Conservation (phyloP, 257 asterid species). For the Penstemon newberryi region DNA sequence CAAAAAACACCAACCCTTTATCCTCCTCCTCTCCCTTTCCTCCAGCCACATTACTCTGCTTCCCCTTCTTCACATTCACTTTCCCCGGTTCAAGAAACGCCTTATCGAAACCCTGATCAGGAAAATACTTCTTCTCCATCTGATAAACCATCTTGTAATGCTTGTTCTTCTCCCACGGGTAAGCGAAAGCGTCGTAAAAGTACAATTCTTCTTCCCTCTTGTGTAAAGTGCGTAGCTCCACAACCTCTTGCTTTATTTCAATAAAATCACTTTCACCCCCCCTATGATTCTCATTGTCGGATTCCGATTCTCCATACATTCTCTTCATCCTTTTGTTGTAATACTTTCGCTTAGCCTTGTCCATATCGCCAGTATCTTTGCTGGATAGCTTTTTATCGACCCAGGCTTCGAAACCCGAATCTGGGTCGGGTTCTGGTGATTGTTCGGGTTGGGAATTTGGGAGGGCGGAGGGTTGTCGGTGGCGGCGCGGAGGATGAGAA, state of each 20-base stretch:
- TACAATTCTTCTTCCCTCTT: slow-evolving; percentile 85
- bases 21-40: slow-evolving; percentile 31
- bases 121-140: slow-evolving; percentile 91
- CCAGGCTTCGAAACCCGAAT: slow-evolving; percentile 70
- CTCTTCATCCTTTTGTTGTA: slow-evolving; percentile 76
- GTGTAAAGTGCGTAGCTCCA: slow-evolving; percentile 74
- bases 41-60: slow-evolving; percentile 15
- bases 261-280: slow-evolving; percentile 48
- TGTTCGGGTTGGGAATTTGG: slow-evolving; percentile 35
- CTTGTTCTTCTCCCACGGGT: slow-evolving; percentile 97
- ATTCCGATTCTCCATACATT: slow-evolving; percentile 73
- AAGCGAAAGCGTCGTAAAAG: slow-evolving; percentile 80
- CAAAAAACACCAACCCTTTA: slow-evolving; percentile 70
- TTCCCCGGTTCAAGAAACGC: slow-evolving; percentile 86
- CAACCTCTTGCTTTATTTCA: slow-evolving; percentile 87
- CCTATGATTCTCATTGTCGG: slow-evolving; percentile 56
- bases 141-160: slow-evolving; percentile 96
- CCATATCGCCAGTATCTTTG: slow-evolving; percentile 41
- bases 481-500: slow-evolving; percentile 35
- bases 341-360: slow-evolving; percentile 72
- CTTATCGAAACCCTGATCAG: slow-evolving; percentile 90
- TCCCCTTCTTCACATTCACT: slow-evolving; percentile 37
- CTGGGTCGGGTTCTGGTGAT: slow-evolving; percentile 35
- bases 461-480: slow-evolving; percentile 33
- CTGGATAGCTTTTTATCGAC: slow-evolving; percentile 61